phyloP scores from a whole-genome alignment of 1,284 basidiomycete genomes.

The Termitomyces sp. region DNA sequence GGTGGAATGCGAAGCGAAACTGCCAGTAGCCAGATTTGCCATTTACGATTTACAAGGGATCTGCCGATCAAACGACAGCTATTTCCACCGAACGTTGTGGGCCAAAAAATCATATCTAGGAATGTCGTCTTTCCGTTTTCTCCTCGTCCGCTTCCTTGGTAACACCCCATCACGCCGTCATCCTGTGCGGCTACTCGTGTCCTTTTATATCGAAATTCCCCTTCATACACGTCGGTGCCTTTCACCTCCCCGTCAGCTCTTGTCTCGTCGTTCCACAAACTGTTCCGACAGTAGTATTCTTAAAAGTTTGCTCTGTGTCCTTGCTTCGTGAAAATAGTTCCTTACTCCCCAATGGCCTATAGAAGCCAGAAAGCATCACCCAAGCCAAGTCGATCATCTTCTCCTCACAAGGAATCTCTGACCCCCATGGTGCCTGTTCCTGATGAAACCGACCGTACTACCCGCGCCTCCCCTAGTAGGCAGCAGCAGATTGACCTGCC shows the following conservation, averaged over 20 bases:
- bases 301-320: conserved; percentile 24
- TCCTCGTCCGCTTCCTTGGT: conserved; percentile 33
- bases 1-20: conserved; percentile 22
- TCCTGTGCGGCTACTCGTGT: conserved; percentile 22
- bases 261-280: conserved; percentile 31
- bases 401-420: conserved; percentile 32
- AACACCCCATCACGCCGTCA: conserved; percentile 38
- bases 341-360: conserved; percentile 32
- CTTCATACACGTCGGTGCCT: conserved; percentile 29
- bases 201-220: conserved; percentile 27
- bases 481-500: conserved; percentile 46
- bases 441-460: conserved; percentile 34
- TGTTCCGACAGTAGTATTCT: conserved; percentile 30
- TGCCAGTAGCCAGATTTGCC: conserved; percentile 12
- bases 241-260: conserved; percentile 26
- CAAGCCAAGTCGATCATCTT: conserved; percentile 41
- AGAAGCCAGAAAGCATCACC: conserved; percentile 33
- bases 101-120: conserved; percentile 21
- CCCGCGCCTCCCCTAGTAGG: conserved; percentile 44
- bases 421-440: conserved; percentile 32
- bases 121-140: conserved; percentile 23
- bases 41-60: conserved; percentile 25
- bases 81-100: conserved; percentile 18
- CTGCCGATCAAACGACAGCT: conserved; percentile 30
- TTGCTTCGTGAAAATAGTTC: conserved; percentile 10